phyloP scores from a whole-genome alignment of 1,284 basidiomycete genomes.

The Rhodotorula sp. region DNA sequence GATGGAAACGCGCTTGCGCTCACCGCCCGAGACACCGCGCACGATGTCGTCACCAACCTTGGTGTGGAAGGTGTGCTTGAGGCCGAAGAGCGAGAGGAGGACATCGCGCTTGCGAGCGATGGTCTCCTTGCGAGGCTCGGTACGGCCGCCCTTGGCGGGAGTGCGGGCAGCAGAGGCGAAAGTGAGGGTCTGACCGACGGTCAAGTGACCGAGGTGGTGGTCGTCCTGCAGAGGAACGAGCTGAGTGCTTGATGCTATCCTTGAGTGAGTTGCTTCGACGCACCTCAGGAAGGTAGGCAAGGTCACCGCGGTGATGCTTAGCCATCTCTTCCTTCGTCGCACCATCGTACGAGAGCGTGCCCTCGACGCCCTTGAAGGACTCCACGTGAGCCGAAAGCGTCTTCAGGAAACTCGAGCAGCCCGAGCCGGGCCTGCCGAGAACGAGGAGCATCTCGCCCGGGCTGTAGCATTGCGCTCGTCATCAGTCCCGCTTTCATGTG shows the following conservation, averaged over 20 bases:
- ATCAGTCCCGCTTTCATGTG: neutral
- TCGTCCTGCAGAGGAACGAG: slow-evolving; percentile 52
- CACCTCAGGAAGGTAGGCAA: slow-evolving; percentile 50
- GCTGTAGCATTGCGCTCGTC: no score
- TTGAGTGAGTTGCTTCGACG: neutral
- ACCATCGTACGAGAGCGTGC: slow-evolving; percentile 53
- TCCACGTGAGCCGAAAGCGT: slow-evolving; percentile 60
- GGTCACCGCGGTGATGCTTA: slow-evolving; percentile 49
- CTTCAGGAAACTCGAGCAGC: slow-evolving; percentile 63
- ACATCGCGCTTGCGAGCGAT: slow-evolving; percentile 39
- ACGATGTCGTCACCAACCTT: slow-evolving; percentile 60
- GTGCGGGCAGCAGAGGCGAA: slow-evolving; percentile 53
- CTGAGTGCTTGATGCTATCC: neutral
- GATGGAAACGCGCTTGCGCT: slow-evolving; percentile 58
- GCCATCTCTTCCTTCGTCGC: slow-evolving; percentile 52
- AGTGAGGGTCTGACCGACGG: slow-evolving; percentile 59
- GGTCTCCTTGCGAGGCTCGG: slow-evolving; percentile 32
- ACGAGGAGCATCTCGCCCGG: slow-evolving; percentile 63
- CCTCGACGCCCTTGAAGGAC: slow-evolving; percentile 54
- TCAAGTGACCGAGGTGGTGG: slow-evolving; percentile 59
- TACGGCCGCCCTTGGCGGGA: slow-evolving; percentile 30
- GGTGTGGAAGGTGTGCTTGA: slow-evolving; percentile 60
- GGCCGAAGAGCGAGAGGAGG: slow-evolving; percentile 46
- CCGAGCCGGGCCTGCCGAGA: slow-evolving; percentile 56
- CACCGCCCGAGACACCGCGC: slow-evolving; percentile 63